A percentile compares a stretch with the other conserved stretches of the same genome.
Conservation (phyloP, 805 yeast species). For the Henningerozyma blattae region DNA sequence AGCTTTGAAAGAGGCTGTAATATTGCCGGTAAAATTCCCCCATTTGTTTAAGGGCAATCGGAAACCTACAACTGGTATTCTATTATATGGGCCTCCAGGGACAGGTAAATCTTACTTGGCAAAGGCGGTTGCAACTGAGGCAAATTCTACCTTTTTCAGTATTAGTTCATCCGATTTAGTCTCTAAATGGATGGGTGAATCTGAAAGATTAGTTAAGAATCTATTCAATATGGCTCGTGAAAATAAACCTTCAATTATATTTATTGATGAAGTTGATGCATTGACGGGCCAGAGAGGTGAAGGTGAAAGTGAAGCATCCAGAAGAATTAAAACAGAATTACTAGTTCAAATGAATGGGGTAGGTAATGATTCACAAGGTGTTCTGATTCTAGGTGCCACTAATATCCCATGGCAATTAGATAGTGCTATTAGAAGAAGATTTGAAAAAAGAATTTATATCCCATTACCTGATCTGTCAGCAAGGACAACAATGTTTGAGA, state of each 20-base stretch:
- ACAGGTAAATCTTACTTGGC: slow-evolving; percentile 96
- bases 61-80: slow-evolving; percentile 82
- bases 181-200: slow-evolving; percentile 99
- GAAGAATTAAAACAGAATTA: slow-evolving; percentile 92
- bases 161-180: slow-evolving; percentile 94
- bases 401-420: slow-evolving; percentile 98
- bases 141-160: slow-evolving; percentile 91
- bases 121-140: slow-evolving; percentile 97
- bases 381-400: slow-evolving; percentile 91
- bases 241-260: slow-evolving; percentile 87
- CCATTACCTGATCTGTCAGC: slow-evolving; percentile 93
- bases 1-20: slow-evolving; percentile 94
- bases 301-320: slow-evolving; percentile 91
- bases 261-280: slow-evolving; percentile 97
- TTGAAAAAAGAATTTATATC: slow-evolving; percentile 89
- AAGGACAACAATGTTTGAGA: slow-evolving; percentile 83
- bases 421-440: slow-evolving; percentile 93
- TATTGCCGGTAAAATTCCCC: slow-evolving; percentile 90
- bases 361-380: slow-evolving; percentile 89
- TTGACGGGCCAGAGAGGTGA: slow-evolving; percentile 97
- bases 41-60: slow-evolving; percentile 91
- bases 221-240: slow-evolving; percentile 93
- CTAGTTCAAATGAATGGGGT: slow-evolving; percentile 99
- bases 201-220: slow-evolving; percentile 91
- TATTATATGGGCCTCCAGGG: slow-evolving; percentile 90